Evolutionary conservation across 2,329 filamentous ascomycete species (phyloP).

Genomic region (Juglanconis oblonga): DNA sequence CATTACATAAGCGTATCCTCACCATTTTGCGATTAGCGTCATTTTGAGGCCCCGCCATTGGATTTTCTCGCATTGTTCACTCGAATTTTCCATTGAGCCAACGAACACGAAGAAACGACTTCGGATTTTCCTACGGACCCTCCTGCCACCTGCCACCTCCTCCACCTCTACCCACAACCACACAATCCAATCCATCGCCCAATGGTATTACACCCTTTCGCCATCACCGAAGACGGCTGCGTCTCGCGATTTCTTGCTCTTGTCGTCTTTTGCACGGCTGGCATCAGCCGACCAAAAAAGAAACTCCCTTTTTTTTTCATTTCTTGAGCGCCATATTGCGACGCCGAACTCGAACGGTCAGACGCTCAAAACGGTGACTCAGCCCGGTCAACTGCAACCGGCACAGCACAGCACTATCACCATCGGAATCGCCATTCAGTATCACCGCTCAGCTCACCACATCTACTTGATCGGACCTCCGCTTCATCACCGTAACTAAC

Average conservation of each 20-base stretch:
- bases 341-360: too few relatives aligned
- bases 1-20: neutral
- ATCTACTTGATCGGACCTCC: too few relatives aligned
- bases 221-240: neutral
- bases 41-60: neutral
- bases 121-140: too few relatives aligned
- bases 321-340: too few relatives aligned
- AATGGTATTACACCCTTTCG: constrained; percentile 16
- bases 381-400: neutral
- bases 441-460: too few relatives aligned
- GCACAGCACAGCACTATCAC: neutral
- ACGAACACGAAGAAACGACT: neutral
- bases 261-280: neutral
- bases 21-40: neutral
- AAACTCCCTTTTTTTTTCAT: too few relatives aligned
- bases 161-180: neutral
- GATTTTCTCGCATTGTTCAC: constrained; percentile 2
- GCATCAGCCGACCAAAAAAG: too few relatives aligned
- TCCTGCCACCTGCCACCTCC: too few relatives aligned
- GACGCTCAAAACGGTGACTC: neutral
- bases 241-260: neutral
- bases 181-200: neutral
- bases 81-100: constrained; percentile 18
- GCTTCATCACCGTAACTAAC: too few relatives aligned
- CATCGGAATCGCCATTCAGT: too few relatives aligned